Evolutionary conservation across 1,284 basidiomycete genomes (phyloP).

Genomic region (Earliella scabrosa): DNA sequence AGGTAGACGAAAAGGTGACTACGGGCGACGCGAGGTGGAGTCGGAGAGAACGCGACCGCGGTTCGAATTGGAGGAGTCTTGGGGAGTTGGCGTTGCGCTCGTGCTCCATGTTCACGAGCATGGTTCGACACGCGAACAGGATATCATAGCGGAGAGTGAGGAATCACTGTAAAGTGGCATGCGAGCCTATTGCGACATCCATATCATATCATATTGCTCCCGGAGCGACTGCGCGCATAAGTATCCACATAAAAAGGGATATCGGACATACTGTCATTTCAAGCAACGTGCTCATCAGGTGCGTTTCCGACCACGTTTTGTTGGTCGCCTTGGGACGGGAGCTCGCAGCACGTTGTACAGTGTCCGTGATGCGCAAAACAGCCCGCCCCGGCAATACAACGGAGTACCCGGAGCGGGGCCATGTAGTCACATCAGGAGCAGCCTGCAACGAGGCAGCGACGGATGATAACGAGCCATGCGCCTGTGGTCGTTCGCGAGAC

Average conservation of each 20-base stretch:
- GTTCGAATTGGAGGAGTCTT: background rate
- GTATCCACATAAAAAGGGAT: no score
- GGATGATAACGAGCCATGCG: background rate
- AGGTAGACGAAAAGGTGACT: no score
- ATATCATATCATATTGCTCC: no score
- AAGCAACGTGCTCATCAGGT: no score
- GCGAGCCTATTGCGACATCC: background rate
- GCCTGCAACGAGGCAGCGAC: background rate
- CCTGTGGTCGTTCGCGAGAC: no score
- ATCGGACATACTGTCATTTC: no score
- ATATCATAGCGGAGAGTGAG: no score
- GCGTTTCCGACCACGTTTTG: no score
- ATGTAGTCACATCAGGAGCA: background rate
- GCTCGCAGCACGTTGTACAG: background rate
- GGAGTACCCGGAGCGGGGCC: no score
- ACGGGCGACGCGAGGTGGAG: background rate
- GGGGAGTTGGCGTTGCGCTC: background rate
- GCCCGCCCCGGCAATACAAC: background rate
- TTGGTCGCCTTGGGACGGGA: no score
- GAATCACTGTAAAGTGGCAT: no score
- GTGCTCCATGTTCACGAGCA: background rate
- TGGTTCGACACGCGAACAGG: background rate
- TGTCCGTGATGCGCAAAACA: background rate
- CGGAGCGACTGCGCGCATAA: no score
- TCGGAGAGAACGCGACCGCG: background rate